Evolutionary conservation across 345 rosid genomes (phyloP).

Genomic region (Toxicodendron radicans): DNA sequence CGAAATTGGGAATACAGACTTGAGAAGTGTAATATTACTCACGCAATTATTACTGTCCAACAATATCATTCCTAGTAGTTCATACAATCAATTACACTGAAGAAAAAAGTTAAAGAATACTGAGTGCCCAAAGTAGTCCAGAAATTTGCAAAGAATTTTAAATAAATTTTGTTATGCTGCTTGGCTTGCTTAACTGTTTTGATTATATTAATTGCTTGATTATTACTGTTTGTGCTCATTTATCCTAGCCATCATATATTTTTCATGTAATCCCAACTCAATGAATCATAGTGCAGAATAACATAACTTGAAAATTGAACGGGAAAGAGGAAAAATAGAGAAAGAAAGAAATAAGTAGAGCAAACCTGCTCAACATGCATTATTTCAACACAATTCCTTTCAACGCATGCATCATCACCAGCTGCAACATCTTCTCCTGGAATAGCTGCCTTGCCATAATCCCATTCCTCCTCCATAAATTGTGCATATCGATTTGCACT

Average conservation of each 20-base stretch:
- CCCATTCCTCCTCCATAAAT: slow-evolving; percentile 78
- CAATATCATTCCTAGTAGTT: neutral
- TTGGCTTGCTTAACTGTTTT: neutral
- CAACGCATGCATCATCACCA: slow-evolving; percentile 28
- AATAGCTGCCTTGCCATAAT: slow-evolving; percentile 48
- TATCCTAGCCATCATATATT: neutral
- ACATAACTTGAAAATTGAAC: neutral
- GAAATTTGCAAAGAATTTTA: neutral
- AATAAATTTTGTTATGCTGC: neutral
- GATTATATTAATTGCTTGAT: neutral
- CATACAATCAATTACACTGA: neutral
- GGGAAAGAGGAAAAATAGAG: neutral
- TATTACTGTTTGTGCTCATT: neutral
- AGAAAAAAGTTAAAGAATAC: neutral
- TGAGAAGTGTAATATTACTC: too few relatives aligned
- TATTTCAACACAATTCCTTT: slow-evolving; percentile 26
- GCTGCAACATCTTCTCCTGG: slow-evolving; percentile 56
- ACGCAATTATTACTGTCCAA: neutral
- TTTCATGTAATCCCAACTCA: neutral
- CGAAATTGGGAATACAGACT: too few relatives aligned
- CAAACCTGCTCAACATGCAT: slow-evolving; percentile 46
- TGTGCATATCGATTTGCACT: slow-evolving; percentile 81
- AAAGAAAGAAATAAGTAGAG: slow-evolving; percentile 16
- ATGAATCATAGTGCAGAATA: neutral
- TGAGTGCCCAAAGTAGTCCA: neutral